A percentile compares a stretch with the other conserved stretches of the same genome.
Evolutionary conservation across 2,329 filamentous ascomycete species (phyloP).

Genomic region (Hymenoscyphus fructigenus): DNA sequence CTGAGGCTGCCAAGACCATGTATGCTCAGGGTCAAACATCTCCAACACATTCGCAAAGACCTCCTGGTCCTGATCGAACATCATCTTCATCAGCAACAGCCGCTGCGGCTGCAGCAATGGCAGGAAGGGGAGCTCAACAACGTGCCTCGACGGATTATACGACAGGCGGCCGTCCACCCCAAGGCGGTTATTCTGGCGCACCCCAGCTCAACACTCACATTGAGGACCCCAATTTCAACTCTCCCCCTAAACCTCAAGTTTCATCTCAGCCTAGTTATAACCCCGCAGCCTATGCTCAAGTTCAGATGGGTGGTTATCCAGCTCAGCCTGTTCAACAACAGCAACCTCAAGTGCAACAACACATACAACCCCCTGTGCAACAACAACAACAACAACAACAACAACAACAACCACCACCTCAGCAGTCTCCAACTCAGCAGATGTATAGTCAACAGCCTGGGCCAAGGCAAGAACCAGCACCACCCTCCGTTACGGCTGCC

Average conservation of each 20-base stretch:
- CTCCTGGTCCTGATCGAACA: slow-evolving; percentile 51
- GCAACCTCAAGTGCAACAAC: slow-evolving; percentile 36
- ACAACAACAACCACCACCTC: slow-evolving; percentile 24
- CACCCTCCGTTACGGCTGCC: slow-evolving; percentile 35
- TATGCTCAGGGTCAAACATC: slow-evolving; percentile 45
- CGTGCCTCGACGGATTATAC: slow-evolving; percentile 34
- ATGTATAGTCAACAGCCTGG: slow-evolving; percentile 34
- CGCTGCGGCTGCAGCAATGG: slow-evolving; percentile 60
- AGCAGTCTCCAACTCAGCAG: slow-evolving; percentile 34
- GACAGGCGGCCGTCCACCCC: slow-evolving; percentile 20
- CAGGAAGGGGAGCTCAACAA: slow-evolving; percentile 39
- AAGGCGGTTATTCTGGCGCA: slow-evolving; percentile 22
- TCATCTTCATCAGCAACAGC: slow-evolving; percentile 52
- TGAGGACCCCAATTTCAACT: slow-evolving; percentile 21
- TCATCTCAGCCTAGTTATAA: slow-evolving; percentile 68
- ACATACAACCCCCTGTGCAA: slow-evolving; percentile 19
- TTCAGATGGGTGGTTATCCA: slow-evolving; percentile 48
- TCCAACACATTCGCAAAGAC: slow-evolving; percentile 41
- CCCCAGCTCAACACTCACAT: slow-evolving; percentile 26
- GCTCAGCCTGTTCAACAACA: slow-evolving; percentile 43
- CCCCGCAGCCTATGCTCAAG: slow-evolving; percentile 71
- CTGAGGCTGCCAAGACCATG: slow-evolving; percentile 64
- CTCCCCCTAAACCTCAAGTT: slow-evolving; percentile 39
- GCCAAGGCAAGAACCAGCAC: slow-evolving; percentile 31
- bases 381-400: slow-evolving; percentile 17